Evolutionary conservation across 805 yeast genomes (phyloP), one percentile per base, ranked within the genome.

Genomic region (Maudiozyma barnettii): DNA sequence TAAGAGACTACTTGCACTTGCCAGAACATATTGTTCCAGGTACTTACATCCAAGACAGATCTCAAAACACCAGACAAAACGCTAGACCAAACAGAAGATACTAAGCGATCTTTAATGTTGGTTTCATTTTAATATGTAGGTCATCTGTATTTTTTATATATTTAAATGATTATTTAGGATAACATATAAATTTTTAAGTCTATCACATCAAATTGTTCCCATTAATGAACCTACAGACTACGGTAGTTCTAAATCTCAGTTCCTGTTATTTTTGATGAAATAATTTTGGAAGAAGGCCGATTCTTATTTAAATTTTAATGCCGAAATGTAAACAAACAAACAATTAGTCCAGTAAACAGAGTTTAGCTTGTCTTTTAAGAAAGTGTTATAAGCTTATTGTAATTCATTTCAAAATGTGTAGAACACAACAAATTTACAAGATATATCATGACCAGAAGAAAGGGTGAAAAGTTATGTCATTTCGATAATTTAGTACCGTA

Each of bases 11-110:
- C 87, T 84, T 93, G 75, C 89, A 90, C 84, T 82, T 93, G 68
- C 99, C 99, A 78, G 95, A 86, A 76, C 95, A 89, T 77, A 84
- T 93, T 74, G 91, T 89, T 75, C 99, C 99, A 72, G 82, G 85
- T 75, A 93, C 99, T 72, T 86, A 91, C 82, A 86, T 90, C 78
- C 89, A 84, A 80, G 88, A 83, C 68, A 82, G 91, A 71, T 86
- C 91, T 71, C 89, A 93, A 73, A 73, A 75, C 68, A 72, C 77
- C 71, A 74, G 78, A 71, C 89, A 93, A 73, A 73, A 75, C 68
- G 73, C 77, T 71, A 74, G 78, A 70, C 78, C 77, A 69, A 76
- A 78, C 70, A 75, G 79, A 69, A 69, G 72, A 64, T 61, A 61
- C 67, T 54, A 60, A 54, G 39, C 44, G 35, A 33, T 36, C 35